phyloP scores from a whole-genome alignment of 2,329 filamentous ascomycete genomes.

The Penicillium palitans region DNA sequence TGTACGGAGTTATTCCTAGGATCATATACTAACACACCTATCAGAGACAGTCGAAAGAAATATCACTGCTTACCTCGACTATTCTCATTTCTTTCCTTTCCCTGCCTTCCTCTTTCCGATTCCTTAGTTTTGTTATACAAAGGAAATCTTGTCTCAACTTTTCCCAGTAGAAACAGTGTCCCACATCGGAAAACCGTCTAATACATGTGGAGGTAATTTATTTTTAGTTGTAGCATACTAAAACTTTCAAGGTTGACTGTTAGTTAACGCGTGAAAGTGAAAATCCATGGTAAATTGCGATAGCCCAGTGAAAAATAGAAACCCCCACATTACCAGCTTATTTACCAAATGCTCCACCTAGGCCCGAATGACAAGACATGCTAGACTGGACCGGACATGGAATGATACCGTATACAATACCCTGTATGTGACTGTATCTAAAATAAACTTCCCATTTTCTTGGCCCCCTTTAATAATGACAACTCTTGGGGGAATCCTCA shows the following conservation, averaged over 20 bases:
- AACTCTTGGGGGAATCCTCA: neutral
- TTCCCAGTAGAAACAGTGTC: neutral
- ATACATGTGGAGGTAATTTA: neutral
- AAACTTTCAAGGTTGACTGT: neutral
- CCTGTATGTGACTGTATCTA: neutral
- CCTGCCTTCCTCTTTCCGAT: neutral
- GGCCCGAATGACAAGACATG: neutral
- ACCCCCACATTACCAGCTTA: constrained; percentile 15
- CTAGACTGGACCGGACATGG: neutral
- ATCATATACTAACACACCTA: neutral
- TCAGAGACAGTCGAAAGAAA: neutral
- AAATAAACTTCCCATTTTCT: neutral
- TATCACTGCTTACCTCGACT: neutral
- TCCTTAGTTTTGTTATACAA: neutral
- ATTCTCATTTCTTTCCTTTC: neutral
- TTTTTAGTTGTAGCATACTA: neutral
- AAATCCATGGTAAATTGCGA: constrained; percentile 17
- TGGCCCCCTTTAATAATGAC: neutral
- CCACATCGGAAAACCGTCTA: constrained; percentile 1
- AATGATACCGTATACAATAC: neutral
- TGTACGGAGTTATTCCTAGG: neutral
- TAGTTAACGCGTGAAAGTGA: neutral
- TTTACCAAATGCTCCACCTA: neutral
- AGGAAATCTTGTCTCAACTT: neutral
- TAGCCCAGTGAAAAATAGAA: constrained; percentile 7